Percentiles rank a stretch among this genome's conserved stretches.
Evolutionary conservation across 164 flowering plant species (phyloP).

Genomic region (Taxillus chinensis): DNA sequence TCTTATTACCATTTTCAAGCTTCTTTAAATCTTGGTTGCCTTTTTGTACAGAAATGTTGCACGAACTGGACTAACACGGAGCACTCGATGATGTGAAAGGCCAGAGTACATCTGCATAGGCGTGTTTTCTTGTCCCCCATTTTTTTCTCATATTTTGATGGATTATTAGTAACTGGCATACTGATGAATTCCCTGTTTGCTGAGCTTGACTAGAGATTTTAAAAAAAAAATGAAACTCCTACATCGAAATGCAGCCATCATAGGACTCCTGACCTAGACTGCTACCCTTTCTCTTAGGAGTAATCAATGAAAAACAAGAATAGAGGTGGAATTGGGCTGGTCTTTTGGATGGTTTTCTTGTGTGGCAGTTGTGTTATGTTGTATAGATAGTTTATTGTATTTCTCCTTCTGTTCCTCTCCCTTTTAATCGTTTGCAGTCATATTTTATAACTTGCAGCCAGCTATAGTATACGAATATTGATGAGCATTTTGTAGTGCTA

Average conservation of each 20-base stretch:
- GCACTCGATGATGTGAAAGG: constrained; percentile 41
- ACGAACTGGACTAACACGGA: constrained; percentile 57
- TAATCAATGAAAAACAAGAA: constrained; percentile 14
- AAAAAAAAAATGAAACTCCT: constrained; percentile 2
- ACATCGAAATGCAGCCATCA: constrained; percentile 2
- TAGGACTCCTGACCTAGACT: constrained; percentile 45
- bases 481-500: no score
- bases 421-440: no score
- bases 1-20: no score
- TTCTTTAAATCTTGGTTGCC: no score
- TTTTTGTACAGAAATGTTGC: constrained; percentile 39
- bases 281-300: constrained; percentile 27
- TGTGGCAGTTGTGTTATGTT: no score
- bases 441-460: constrained; percentile 1
- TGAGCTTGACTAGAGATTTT: constrained; percentile 9
- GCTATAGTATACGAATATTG: constrained; percentile 49
- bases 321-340: constrained; percentile 42
- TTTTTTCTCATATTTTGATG: constrained; percentile 16
- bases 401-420: no score
- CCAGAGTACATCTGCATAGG: constrained; percentile 20
- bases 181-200: constrained; percentile 21
- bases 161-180: constrained; percentile 39
- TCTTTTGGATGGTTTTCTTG: constrained; percentile 24
- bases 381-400: no score
- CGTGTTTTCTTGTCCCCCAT: constrained; percentile 14